Evolutionary conservation across 352 stramenopile genomes (phyloP).

Genomic region (Pythium aquatile): DNA sequence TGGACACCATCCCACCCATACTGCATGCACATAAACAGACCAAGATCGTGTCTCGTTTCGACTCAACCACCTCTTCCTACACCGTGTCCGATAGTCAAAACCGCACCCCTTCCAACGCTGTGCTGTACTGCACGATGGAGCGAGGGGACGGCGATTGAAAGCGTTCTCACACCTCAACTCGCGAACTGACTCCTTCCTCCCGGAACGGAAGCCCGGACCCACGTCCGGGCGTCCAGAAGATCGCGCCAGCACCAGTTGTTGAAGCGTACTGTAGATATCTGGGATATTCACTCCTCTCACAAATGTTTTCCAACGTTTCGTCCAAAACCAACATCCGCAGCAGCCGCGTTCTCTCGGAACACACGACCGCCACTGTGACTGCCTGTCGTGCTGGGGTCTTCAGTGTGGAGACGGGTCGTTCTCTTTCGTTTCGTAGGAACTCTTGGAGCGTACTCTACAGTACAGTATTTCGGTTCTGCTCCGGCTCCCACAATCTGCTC

Average conservation of each 20-base stretch:
- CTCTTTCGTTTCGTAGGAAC: neutral
- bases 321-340: too few species aligned
- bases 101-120: neutral
- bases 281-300: neutral
- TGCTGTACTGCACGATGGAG: neutral
- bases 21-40: conserved; percentile 15
- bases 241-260: conserved; percentile 1
- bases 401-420: neutral
- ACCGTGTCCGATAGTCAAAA: neutral
- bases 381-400: neutral
- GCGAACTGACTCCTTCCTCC: neutral
- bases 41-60: conserved; percentile 8
- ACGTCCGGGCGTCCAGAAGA: neutral
- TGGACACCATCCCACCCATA: neutral
- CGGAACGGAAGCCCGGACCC: neutral
- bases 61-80: conserved; percentile 1
- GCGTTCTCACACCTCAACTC: neutral
- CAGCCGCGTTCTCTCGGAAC: neutral
- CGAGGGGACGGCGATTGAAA: neutral
- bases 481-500: conserved; percentile 18
- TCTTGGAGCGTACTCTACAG: neutral
- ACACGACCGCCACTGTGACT: neutral
- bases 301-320: too few species aligned
- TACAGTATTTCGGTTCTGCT: neutral
- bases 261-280: neutral